Evolutionary conservation across 2,329 filamentous ascomycete species (phyloP).

Genomic region (Alternaria sp.): DNA sequence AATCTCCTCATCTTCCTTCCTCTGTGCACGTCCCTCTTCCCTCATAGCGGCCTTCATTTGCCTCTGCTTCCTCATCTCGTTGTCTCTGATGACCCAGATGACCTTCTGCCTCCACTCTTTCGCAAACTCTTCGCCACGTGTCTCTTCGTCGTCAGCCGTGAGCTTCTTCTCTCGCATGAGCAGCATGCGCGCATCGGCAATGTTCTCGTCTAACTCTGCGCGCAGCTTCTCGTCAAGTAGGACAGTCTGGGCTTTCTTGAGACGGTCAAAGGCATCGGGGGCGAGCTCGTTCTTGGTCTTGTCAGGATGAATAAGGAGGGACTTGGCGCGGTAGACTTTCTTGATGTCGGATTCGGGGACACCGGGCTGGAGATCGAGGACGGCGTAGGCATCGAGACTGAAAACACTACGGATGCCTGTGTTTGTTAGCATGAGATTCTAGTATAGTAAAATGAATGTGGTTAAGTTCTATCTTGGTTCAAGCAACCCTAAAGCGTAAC

Average conservation of each 20-base stretch:
- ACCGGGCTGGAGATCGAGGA: conserved; percentile 93
- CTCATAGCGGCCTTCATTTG: conserved; percentile 95
- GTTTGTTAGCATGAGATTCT: not conserved
- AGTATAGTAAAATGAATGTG: not conserved
- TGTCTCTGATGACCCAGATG: conserved; percentile 88
- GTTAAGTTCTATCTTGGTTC: not conserved
- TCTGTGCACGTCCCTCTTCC: conserved; percentile 91
- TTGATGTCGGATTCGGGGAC: conserved; percentile 98
- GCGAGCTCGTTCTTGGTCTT: conserved; percentile 92
- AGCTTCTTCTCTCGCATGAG: conserved; percentile 94
- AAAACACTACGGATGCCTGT: conserved; percentile 83
- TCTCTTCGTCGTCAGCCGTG: conserved; percentile 85
- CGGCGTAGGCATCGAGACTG: conserved; percentile 83
- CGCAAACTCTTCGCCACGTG: conserved; percentile 83
- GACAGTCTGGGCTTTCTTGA: conserved; percentile 92
- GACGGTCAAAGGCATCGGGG: conserved; percentile 93
- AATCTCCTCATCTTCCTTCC: conserved; percentile 83
- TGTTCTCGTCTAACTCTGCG: conserved; percentile 86
- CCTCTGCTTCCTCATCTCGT: conserved; percentile 82
- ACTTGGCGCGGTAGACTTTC: conserved; percentile 91
- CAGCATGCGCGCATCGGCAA: conserved; percentile 93
- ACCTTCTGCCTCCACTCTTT: conserved; percentile 90
- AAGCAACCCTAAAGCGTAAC: not conserved
- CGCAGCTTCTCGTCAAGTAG: conserved; percentile 95
- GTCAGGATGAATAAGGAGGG: conserved; percentile 98